phyloP scores from a whole-genome alignment of 352 stramenopile genomes.

The Pythium volutum region DNA sequence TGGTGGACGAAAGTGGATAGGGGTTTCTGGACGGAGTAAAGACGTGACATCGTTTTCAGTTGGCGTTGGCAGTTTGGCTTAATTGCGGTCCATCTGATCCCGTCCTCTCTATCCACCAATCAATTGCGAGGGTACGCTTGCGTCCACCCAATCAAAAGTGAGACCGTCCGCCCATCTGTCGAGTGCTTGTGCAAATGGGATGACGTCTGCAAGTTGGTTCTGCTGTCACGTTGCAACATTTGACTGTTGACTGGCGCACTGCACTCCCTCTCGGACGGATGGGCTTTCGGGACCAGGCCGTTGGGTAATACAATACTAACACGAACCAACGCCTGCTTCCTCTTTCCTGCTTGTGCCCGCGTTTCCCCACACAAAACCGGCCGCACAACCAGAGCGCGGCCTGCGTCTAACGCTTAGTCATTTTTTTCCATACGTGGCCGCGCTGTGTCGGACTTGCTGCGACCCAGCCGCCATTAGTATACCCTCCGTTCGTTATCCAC shows the following conservation, averaged over 20 bases:
- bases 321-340: too few relatives aligned
- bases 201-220: background rate
- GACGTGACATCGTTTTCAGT: background rate
- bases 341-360: background rate
- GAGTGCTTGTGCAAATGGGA: background rate
- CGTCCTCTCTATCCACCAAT: conserved; percentile 1
- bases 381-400: too few relatives aligned
- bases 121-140: background rate
- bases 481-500: background rate
- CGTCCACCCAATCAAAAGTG: conserved; percentile 2
- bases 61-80: background rate
- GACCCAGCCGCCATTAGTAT: too few relatives aligned
- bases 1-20: background rate
- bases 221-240: background rate
- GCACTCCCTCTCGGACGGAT: background rate
- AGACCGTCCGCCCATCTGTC: background rate
- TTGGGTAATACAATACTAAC: too few relatives aligned
- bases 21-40: background rate
- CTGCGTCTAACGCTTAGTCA: too few relatives aligned
- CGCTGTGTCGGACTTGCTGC: too few relatives aligned
- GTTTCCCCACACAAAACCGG: too few relatives aligned
- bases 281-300: too few relatives aligned
- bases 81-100: background rate
- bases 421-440: too few relatives aligned
- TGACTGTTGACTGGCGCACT: background rate